Evolutionary conservation across 2,329 filamentous ascomycete species (phyloP), one percentile per base, ranked within the genome.

Genomic region (Fusarium fracticaudum): DNA sequence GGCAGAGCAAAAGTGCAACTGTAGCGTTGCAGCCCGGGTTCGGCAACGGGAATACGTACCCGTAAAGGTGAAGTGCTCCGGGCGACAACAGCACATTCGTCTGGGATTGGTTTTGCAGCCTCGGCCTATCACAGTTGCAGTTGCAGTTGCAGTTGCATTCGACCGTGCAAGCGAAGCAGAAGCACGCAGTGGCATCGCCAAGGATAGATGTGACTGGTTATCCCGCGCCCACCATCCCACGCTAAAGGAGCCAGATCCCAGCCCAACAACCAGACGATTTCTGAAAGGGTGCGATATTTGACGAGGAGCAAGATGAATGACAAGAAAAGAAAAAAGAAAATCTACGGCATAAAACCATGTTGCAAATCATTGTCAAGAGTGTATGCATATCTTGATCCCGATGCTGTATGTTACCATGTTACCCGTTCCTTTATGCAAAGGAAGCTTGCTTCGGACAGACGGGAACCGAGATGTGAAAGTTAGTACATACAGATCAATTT

Each of bases 41-140:
- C 67, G 71, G 67, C 54, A 69, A 58, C 71, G 67, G 71, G 61
- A 71, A 71, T 67, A 70, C 41, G 59, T 70, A 50, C 67, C 71
- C 37, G 26, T 69, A 74, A 69, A 69, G 71, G 71, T 60, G 45
- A 72, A 62, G 48, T 62, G 55, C 71, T 63, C 71, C 71, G 71
- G 64, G 54, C 64, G 61, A 69, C 57, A 69, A 63, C 64, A 63
- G 26, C 65, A 50, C 66, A 69, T 63, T 45, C 33, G 35, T 37
- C 53, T 43, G 65, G 55, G 63, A 58, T 71, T 61, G 61, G 65
- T 54, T 62, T 74, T 41, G 31, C 37, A 29, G 40, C 22, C 38
- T 59, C 60, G 51, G 41, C 71, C 67, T 67, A 73, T 74, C 71
- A 71, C 47, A 47, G 40, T 48, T 59, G 48, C 62, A 60, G 24